Base-by-base conservation (phyloP, 2,329 filamentous ascomycete species). In the Hymenoscyphus fructigenus region DNA sequence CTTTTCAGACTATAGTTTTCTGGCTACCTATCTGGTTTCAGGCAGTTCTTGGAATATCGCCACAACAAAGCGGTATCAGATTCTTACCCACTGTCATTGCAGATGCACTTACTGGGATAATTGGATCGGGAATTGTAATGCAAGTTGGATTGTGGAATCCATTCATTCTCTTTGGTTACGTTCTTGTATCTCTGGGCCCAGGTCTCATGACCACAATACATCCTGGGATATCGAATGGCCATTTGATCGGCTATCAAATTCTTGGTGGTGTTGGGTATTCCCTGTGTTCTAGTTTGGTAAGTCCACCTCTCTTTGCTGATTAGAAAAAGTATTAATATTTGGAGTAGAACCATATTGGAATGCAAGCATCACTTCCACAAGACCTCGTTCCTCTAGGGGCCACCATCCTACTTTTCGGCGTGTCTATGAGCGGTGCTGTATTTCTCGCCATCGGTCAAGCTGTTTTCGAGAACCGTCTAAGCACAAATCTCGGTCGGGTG, bases 11-110 rank as follows among this genome's bases (percentile, higher is more conserved):
- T 79, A 78, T 72, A 80, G 80, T 65, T 71, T 82, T 28, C n/a
- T 53, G 32, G 38, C 32, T 63, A 28, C 80, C 81, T 7, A 74
- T 82, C 63, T 83, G 80, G 75, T 81, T 84, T 71, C 79, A 83
- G 73, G 75, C 77, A 56, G 76, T 82, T 67, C 75, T 75, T 61
- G 74, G 73, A 32, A 71, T 73, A 61, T 71, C 65, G 50, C 73
- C 77, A 0, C 72, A 72, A 4, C 59, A 67, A 59, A 76, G 74
- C 0, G 78, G 77, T 7, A 71, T 79, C 9, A 69, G 71, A 58
- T 76, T 75, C 44, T 70, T 81, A 32, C 76, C 80, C 2, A 67
- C 75, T 1, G 77, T 78, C 12, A 20, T 55, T 38, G 53, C 61
- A 20, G 57, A 59, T 63, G 56, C 50, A 26, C 61, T 63, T 14